Percentiles rank a stretch among this genome's conserved stretches.
Evolutionary conservation across 805 yeast species (phyloP).

Genomic region (Pichia heedii): DNA sequence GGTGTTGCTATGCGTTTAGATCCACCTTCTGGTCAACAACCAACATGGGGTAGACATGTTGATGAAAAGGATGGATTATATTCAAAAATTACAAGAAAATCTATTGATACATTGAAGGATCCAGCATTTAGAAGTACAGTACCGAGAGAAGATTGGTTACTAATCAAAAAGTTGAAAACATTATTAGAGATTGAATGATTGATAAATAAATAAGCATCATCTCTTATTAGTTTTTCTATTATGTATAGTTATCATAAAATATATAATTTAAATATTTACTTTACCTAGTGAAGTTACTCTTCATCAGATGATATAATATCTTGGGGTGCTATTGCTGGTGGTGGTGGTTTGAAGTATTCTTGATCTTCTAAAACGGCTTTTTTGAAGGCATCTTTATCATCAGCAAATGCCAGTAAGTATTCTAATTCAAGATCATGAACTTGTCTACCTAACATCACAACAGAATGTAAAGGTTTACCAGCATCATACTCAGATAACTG

Average conservation of each 20-base stretch:
- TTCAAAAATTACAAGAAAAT: slow-evolving; percentile 81
- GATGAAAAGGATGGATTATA: slow-evolving; percentile 86
- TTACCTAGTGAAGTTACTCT: slow-evolving; percentile 1
- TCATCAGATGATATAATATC: slow-evolving; percentile 12
- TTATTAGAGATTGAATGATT: slow-evolving; percentile 58
- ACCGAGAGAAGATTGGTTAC: slow-evolving; percentile 90
- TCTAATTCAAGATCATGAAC: slow-evolving; percentile 91
- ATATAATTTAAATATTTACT: too few relatives aligned
- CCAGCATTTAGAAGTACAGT: slow-evolving; percentile 96
- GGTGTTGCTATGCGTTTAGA: slow-evolving; percentile 99
- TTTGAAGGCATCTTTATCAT: slow-evolving; percentile 44
- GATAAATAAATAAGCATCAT: not conserved
- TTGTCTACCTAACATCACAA: slow-evolving; percentile 84
- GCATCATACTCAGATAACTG: slow-evolving; percentile 77
- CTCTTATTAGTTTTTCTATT: too few relatives aligned
- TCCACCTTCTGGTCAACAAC: slow-evolving; percentile 84
- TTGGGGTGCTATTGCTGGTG: slow-evolving; percentile 10
- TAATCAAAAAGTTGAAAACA: slow-evolving; percentile 80
- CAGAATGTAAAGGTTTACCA: slow-evolving; percentile 91
- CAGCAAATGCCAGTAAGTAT: slow-evolving; percentile 68
- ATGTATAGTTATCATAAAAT: too few relatives aligned
- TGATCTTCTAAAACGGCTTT: slow-evolving; percentile 46
- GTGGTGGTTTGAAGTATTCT: slow-evolving; percentile 47
- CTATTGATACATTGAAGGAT: slow-evolving; percentile 95
- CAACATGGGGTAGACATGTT: slow-evolving; percentile 98